These are phyloP conservation scores for Sesbania bispinosa DNA, from an alignment of 306 rosid genomes.

Conservation along the genomic window DNA sequence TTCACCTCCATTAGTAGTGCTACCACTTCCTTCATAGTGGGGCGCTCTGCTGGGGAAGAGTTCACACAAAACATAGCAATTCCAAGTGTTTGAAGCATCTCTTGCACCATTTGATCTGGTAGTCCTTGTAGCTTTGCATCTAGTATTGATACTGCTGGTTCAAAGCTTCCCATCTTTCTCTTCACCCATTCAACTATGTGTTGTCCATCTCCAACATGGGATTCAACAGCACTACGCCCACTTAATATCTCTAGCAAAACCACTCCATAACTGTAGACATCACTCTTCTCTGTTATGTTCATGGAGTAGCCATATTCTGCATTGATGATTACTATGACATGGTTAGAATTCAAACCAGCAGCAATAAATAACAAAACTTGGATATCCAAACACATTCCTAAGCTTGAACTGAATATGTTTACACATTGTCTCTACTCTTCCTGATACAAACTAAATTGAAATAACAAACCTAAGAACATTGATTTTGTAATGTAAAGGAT, in stretches of 20 bases:
- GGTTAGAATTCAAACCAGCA: constrained; percentile 15
- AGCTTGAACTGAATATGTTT: not conserved
- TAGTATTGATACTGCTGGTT: constrained; percentile 78
- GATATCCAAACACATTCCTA: not conserved
- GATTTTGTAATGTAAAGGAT: not conserved
- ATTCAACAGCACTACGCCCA: constrained; percentile 81
- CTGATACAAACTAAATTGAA: not conserved
- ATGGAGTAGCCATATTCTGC: constrained; percentile 96
- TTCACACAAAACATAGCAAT: constrained; percentile 98
- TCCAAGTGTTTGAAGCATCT: constrained; percentile 98
- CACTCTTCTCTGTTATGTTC: constrained; percentile 99
- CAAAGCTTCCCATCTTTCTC: constrained; percentile 97
- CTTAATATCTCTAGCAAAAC: constrained; percentile 89
- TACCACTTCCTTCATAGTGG: constrained; percentile 98
- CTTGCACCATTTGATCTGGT: constrained; percentile 96
- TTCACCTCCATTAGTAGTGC: constrained; percentile 88
- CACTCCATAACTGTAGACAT: constrained; percentile 94
- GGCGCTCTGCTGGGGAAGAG: constrained; percentile 78
- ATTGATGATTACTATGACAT: constrained; percentile 15
- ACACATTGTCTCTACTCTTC: not conserved
- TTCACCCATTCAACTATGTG: constrained; percentile 99
- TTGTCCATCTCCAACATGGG: constrained; percentile 70
- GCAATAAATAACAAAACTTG: not conserved
- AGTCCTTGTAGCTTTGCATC: constrained; percentile 84
- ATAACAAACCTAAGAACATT: not conserved